Base-by-base conservation (phyloP, 257 asterid species). In the Solanum bukasovii region DNA sequence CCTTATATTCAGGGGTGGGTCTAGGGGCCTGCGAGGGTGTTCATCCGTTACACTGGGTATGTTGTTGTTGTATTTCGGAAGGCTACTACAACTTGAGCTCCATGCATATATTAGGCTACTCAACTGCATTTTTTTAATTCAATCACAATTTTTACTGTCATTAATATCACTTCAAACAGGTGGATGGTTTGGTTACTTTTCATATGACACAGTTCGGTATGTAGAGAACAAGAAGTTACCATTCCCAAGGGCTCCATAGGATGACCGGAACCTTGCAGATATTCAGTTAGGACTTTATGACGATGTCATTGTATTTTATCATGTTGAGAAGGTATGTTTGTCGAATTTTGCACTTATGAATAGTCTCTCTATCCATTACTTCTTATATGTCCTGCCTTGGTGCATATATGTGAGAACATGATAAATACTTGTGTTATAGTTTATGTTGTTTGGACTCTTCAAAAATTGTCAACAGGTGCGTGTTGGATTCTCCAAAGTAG, bases 171-270 rank as follows among this genome's bases (percentile, higher is more conserved):
- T 74, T 70, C 89, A 87, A 78, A 87, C 93, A 96, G 99, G 99
- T 91, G 99, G 99, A 87, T 96, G 98, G 99, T 95, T 95, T 87
- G 99, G 99, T 5, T 94, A 92, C 88, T 96, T 96, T 88, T 95
- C 99, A 25, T 96, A 96, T n/a, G 99, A 96, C 85, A 94, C 98
- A 2, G 98, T 95, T 88, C 95, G 99, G 23, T 96, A 93, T 84
- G 88, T 84, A 3, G 99, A 96, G 92, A 93, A 89, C 89, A 93
- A 89, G 91, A 96, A 92, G 92, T 87, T 95, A 59, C 93, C 98
- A 46, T 96, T 96, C 90, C 85, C 93, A 67, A 85, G 14, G 13
- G 98, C 98, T 13, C 98, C 98, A 70, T 87, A 27, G 27, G 99
- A 96, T 89, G 99, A 96, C 87, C 87, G 97, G 67, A 89, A 94